phyloP scores from a whole-genome alignment of 352 stramenopile genomes.

The Globisporangium perplexum region DNA sequence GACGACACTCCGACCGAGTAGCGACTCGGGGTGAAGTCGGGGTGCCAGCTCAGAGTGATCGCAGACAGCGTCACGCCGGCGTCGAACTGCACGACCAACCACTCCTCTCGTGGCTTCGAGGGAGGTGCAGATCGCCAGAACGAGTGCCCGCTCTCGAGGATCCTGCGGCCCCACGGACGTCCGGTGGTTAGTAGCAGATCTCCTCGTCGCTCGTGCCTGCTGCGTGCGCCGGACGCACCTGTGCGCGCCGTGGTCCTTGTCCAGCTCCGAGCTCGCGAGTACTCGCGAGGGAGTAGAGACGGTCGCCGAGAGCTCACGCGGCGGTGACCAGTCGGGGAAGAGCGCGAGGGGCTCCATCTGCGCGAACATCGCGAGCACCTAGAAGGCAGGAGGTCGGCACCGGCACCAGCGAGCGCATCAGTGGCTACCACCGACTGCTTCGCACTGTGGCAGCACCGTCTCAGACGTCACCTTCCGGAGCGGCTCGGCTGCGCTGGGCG shows the following conservation, averaged over 20 bases:
- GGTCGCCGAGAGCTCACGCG: constrained; percentile 39
- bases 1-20: constrained; percentile 44
- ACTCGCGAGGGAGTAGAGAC: constrained; percentile 39
- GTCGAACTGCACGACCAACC: constrained; percentile 49
- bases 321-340: constrained; percentile 76
- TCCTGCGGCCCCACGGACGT: constrained; percentile 10
- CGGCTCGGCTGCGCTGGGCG: constrained; percentile 35
- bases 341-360: constrained; percentile 61
- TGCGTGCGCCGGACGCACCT: constrained; percentile 23
- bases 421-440: background rate
- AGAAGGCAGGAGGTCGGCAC: background rate
- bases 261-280: constrained; percentile 48
- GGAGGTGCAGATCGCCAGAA: constrained; percentile 45
- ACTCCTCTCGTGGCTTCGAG: constrained; percentile 28
- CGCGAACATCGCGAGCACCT: constrained; percentile 60
- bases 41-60: constrained; percentile 43
- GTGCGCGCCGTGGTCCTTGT: constrained; percentile 44
- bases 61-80: constrained; percentile 33
- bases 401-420: background rate
- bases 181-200: background rate
- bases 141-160: constrained; percentile 24
- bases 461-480: constrained; percentile 44
- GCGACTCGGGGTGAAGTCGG: constrained; percentile 25
- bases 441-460: too few species aligned
- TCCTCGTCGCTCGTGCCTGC: background rate